phyloP scores from a whole-genome alignment of 106 monocot species.

The Allium sativum region DNA sequence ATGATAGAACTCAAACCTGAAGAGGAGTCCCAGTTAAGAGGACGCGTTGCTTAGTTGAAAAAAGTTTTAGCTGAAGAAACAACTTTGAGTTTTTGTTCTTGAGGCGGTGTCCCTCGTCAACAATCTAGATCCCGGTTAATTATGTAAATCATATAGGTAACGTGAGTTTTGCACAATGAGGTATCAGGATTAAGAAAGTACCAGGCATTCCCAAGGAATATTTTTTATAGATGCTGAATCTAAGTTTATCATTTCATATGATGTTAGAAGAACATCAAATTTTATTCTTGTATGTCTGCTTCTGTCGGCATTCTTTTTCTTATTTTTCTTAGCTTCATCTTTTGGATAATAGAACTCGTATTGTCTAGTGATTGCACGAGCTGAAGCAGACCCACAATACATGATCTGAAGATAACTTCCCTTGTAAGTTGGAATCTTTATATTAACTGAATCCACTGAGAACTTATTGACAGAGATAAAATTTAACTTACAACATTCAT shows the following conservation, averaged over 20 bases:
- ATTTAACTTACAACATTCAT: constrained; percentile 86
- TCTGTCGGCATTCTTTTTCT: constrained; percentile 34
- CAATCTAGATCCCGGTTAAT: constrained; percentile 35
- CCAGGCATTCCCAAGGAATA: constrained; percentile 91
- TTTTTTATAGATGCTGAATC: constrained; percentile 69
- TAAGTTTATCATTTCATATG: constrained; percentile 98
- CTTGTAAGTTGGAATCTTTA: neutral
- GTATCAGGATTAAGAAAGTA: constrained; percentile 12
- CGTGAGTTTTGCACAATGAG: neutral
- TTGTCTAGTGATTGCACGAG: constrained; percentile 67
- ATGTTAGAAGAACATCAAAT: constrained; percentile 97
- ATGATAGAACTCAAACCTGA: constrained; percentile 41
- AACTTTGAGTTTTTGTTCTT: constrained; percentile 99
- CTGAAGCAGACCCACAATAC: constrained; percentile 82
- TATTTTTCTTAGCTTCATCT: constrained; percentile 47
- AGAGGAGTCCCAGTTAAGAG: constrained; percentile 96
- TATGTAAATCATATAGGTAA: neutral
- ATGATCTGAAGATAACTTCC: constrained; percentile 51
- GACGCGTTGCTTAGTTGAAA: constrained; percentile 78
- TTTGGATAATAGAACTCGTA: constrained; percentile 83
- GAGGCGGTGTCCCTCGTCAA: constrained; percentile 95
- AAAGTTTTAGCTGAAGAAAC: constrained; percentile 83
- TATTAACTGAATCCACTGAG: neutral
- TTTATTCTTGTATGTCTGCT: constrained; percentile 52
- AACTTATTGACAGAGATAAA: neutral